Conservation (phyloP, 805 yeast species). For the Cyberlindnera maclurae region DNA sequence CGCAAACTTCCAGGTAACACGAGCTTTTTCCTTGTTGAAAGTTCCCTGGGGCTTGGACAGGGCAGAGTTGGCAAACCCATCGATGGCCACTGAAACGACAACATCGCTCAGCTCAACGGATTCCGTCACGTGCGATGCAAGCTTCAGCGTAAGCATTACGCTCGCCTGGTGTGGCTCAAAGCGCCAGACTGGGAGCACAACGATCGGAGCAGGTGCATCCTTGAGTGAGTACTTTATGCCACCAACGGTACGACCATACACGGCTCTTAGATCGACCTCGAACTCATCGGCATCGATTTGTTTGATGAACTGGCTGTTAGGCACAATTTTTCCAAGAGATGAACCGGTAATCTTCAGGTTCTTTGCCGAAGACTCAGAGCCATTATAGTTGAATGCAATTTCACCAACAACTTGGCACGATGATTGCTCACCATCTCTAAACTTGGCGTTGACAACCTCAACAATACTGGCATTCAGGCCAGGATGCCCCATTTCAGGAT, state of each 20-base stretch:
- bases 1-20: constrained; percentile 79
- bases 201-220: constrained; percentile 53
- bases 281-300: constrained; percentile 37
- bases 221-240: constrained; percentile 69
- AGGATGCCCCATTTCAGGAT: constrained; percentile 42
- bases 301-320: constrained; percentile 49
- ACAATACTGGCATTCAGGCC: constrained; percentile 80
- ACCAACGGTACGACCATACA: constrained; percentile 62
- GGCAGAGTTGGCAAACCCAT: constrained; percentile 63
- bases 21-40: constrained; percentile 75
- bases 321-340: constrained; percentile 36
- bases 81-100: constrained; percentile 44
- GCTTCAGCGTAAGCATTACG: constrained; percentile 64
- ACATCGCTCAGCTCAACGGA: constrained; percentile 32
- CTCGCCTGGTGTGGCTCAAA: constrained; percentile 81
- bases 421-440: constrained; percentile 56
- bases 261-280: constrained; percentile 40
- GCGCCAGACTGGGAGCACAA: constrained; percentile 82
- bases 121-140: constrained; percentile 40
- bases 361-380: constrained; percentile 24
- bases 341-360: constrained; percentile 36
- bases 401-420: constrained; percentile 75
- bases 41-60: constrained; percentile 90
- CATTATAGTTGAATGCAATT: constrained; percentile 67
- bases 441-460: constrained; percentile 74